A percentile compares a stretch with the other conserved stretches of the same genome.
These are phyloP conservation scores for Paulownia fortunei DNA, from an alignment of 257 asterid species.

Conservation along the genomic window DNA sequence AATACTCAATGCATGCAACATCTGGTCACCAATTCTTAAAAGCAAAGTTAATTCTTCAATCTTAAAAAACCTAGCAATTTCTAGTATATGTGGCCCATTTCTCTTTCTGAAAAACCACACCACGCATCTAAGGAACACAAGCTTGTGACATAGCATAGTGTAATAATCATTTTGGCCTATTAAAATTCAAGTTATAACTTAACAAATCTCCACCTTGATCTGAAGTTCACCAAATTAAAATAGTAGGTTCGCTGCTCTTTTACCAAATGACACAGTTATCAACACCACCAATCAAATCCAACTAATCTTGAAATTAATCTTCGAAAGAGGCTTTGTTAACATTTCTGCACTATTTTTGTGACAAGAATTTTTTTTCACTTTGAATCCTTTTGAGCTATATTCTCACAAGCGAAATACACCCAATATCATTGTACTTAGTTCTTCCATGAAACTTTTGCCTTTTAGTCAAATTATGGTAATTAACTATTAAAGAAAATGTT, in stretches of 20 bases:
- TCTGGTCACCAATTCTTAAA: no score
- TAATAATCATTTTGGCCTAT: no score
- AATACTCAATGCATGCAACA: no score
- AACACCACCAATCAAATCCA: neutral
- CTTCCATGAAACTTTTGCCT: neutral
- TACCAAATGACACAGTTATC: neutral
- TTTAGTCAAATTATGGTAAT: neutral
- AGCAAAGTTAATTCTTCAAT: no score
- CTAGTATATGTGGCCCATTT: no score
- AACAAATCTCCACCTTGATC: no score
- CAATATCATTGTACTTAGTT: neutral
- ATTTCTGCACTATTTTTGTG: neutral
- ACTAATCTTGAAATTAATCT: neutral
- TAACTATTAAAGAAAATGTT: neutral
- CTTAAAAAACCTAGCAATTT: no score
- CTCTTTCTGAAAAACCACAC: no score
- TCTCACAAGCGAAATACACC: neutral
- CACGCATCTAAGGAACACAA: no score
- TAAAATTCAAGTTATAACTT: no score
- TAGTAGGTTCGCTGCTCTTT: neutral
- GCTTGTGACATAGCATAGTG: no score
- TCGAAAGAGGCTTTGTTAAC: slow-evolving; percentile 4
- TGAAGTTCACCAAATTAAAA: neutral
- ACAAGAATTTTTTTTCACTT: neutral
- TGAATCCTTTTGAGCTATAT: neutral